These are phyloP conservation scores for Tilletia indica DNA, from an alignment of 1,284 basidiomycete species.

Conservation along the genomic window DNA sequence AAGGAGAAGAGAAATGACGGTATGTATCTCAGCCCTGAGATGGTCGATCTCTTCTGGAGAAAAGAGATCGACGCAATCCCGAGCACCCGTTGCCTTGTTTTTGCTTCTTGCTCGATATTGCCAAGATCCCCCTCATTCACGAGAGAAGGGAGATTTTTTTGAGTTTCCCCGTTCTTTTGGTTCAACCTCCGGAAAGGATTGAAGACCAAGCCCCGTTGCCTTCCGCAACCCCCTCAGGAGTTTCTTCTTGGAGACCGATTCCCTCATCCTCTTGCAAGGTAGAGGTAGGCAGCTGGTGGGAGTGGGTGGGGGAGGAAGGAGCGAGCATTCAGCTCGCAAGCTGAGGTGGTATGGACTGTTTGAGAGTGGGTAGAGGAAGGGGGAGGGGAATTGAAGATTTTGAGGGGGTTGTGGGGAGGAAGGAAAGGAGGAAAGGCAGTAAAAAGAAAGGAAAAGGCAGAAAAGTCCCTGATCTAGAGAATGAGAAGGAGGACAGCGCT, in stretches of 20 bases:
- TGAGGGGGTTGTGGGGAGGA: too few relatives aligned
- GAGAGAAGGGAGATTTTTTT: too few relatives aligned
- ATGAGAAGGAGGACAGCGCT: background rate
- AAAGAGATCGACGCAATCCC: constrained; percentile 24
- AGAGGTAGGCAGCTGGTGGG: too few relatives aligned
- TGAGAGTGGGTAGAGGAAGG: background rate
- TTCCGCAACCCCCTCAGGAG: too few relatives aligned
- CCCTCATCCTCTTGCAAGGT: too few relatives aligned
- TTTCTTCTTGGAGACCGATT: too few relatives aligned
- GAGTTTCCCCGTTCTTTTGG: too few relatives aligned
- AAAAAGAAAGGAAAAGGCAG: constrained; percentile 15
- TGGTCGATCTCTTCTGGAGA: constrained; percentile 11
- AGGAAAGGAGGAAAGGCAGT: too few relatives aligned
- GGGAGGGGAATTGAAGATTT: background rate
- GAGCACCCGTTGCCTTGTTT: constrained; percentile 49
- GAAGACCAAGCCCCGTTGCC: background rate
- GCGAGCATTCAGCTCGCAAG: background rate
- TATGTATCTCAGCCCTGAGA: constrained; percentile 33
- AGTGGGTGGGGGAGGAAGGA: too few relatives aligned
- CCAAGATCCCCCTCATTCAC: background rate
- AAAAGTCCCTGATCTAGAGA: background rate
- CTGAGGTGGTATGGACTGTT: too few relatives aligned
- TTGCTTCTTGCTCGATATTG: constrained; percentile 10
- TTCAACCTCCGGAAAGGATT: background rate
- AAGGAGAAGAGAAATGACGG: constrained; percentile 22